phyloP scores from a whole-genome alignment of 371 early-diverging fungal genomes.

The Mucor saturninus region DNA sequence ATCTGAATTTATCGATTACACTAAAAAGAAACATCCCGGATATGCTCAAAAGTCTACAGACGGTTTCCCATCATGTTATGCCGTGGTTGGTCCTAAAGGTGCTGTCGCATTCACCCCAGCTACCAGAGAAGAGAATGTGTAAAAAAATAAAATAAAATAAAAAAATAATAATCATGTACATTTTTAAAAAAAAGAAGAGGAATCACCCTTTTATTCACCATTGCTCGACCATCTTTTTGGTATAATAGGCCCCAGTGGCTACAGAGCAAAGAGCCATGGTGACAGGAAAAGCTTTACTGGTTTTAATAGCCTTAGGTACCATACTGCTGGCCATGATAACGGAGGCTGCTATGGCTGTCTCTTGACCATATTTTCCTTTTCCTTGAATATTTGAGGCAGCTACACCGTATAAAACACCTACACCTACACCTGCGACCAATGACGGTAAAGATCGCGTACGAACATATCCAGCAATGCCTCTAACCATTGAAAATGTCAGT shows the following conservation, averaged over 20 bases:
- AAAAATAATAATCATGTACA: no score
- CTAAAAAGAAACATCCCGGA: conserved; percentile 35
- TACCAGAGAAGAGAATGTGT: conserved; percentile 1
- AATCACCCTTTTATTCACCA: conserved; percentile 5
- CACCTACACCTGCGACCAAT: conserved; percentile 60
- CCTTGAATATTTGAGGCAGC: conserved; percentile 60
- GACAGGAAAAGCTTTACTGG: conserved; percentile 48
- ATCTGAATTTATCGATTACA: conserved; percentile 5
- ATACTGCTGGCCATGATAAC: conserved; percentile 56
- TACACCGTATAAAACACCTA: conserved; percentile 56
- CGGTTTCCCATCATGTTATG: conserved; percentile 52
- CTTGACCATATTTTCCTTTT: conserved; percentile 38
- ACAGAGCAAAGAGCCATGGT: conserved; percentile 21
- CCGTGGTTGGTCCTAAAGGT: conserved; percentile 43
- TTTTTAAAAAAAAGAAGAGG: not conserved
- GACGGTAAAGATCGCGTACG: conserved; percentile 60
- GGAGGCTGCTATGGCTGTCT: conserved; percentile 59
- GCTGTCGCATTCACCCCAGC: conserved; percentile 36
- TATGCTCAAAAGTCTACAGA: conserved; percentile 46
- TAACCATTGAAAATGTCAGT: conserved; percentile 11
- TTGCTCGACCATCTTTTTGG: conserved; percentile 46
- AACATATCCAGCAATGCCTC: conserved; percentile 62
- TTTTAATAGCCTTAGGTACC: conserved; percentile 57
- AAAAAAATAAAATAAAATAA: not conserved
- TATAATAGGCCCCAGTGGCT: conserved; percentile 46